Conservation (phyloP, 495 filamentous ascomycete species). For the Tuber aestivum region DNA sequence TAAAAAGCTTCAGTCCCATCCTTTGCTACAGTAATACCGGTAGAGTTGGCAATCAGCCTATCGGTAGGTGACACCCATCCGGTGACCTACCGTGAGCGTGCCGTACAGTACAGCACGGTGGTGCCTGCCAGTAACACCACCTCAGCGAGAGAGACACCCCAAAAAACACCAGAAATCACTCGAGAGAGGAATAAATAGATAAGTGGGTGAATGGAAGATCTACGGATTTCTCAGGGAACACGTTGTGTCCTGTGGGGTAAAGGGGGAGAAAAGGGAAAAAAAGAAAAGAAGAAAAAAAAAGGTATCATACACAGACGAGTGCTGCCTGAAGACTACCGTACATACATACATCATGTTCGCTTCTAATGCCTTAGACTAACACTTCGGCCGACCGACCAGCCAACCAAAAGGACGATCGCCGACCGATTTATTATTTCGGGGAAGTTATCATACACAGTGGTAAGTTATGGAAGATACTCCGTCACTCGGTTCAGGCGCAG, state of each 20-base stretch:
- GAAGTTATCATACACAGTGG: not conserved
- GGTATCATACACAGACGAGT: not conserved
- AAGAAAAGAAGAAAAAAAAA: not conserved
- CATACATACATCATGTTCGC: not conserved
- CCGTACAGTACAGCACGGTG: not conserved
- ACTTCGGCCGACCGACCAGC: not conserved
- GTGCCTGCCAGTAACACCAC: no score
- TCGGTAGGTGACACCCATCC: not conserved
- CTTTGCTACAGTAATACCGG: no score
- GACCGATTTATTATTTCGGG: not conserved
- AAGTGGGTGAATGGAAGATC: not conserved
- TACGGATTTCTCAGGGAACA: not conserved
- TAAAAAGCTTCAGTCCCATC: not conserved
- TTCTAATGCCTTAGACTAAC: not conserved
- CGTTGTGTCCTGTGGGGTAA: not conserved
- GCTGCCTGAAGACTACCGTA: not conserved
- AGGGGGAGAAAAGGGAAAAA: not conserved
- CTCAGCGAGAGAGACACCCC: not conserved
- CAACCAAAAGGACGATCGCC: not conserved
- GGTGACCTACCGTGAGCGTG: not conserved
- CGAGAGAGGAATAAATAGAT: not conserved
- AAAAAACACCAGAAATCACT: not conserved
- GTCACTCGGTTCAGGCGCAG: not conserved
- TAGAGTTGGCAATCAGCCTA: not conserved
- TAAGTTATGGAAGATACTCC: not conserved